Evolutionary conservation across 2,329 filamentous ascomycete species (phyloP).

Genomic region (Phoma sp.): DNA sequence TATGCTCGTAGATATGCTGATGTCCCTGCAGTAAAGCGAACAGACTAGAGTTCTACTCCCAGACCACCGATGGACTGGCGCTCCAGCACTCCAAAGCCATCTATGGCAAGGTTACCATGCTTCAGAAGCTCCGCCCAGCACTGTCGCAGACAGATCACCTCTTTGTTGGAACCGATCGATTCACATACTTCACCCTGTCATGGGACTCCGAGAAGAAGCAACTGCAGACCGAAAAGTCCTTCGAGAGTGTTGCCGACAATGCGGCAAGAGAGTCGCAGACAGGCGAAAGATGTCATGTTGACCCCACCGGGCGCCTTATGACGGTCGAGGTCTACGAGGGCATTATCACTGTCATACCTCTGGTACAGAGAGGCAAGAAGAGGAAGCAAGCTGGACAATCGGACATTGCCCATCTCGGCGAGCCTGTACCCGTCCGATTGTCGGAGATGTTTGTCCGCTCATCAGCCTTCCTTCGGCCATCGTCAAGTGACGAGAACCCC

Average conservation of each 20-base stretch:
- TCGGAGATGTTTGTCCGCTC: slow-evolving; percentile 72
- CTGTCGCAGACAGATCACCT: slow-evolving; percentile 80
- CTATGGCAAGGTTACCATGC: slow-evolving; percentile 85
- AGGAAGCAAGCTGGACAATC: slow-evolving; percentile 51
- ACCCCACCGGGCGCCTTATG: slow-evolving; percentile 75
- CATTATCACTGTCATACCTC: slow-evolving; percentile 68
- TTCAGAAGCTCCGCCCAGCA: slow-evolving; percentile 78
- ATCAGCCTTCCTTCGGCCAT: slow-evolving; percentile 68
- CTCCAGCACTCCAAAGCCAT: slow-evolving; percentile 74
- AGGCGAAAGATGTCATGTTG: slow-evolving; percentile 81
- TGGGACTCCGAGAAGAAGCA: slow-evolving; percentile 71
- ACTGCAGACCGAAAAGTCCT: slow-evolving; percentile 63
- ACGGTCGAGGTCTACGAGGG: slow-evolving; percentile 73
- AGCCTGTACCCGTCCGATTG: slow-evolving; percentile 67
- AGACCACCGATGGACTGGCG: slow-evolving; percentile 64
- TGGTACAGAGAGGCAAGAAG: slow-evolving; percentile 62
- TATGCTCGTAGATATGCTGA: slow-evolving; percentile 16
- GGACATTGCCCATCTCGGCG: slow-evolving; percentile 64
- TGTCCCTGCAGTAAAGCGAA: slow-evolving; percentile 70
- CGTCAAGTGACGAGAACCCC: slow-evolving; percentile 58
- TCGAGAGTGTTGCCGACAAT: slow-evolving; percentile 66
- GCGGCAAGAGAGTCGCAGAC: slow-evolving; percentile 77
- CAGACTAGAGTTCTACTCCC: slow-evolving; percentile 81
- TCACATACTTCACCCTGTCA: slow-evolving; percentile 86
- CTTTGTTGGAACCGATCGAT: slow-evolving; percentile 89